These are phyloP conservation scores for Hydrangea macrophylla DNA, from an alignment of 148 eudicot species.

Conservation along the genomic window DNA sequence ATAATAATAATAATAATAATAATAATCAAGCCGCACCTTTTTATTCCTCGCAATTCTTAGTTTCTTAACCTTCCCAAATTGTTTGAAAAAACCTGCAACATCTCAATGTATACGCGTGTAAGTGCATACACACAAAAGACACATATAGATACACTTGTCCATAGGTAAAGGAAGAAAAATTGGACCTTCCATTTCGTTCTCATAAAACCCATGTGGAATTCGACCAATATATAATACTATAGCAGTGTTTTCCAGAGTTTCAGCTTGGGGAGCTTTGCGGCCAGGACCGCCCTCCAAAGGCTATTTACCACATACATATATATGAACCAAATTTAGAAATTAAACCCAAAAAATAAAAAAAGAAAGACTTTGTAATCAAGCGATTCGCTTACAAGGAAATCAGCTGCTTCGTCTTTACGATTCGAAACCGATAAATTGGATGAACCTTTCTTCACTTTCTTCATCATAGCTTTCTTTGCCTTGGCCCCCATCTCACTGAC, in stretches of 20 bases:
- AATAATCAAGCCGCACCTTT: constrained; percentile 60
- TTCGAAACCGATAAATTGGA: constrained; percentile 18
- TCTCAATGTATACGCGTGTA: no score
- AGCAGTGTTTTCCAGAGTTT: constrained; percentile 41
- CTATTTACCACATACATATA: constrained; percentile 21
- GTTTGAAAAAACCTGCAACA: constrained; percentile 75
- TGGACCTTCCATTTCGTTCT: constrained; percentile 85
- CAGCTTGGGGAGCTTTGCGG: constrained; percentile 33
- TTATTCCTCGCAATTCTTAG: constrained; percentile 62
- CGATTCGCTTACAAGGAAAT: constrained; percentile 53
- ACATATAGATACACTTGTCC: no score
- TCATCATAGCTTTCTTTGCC: constrained; percentile 37
- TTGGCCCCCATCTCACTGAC: constrained; percentile 39
- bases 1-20: neutral
- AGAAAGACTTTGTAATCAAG: neutral
- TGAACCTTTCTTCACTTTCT: constrained; percentile 41
- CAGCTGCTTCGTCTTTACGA: constrained; percentile 34
- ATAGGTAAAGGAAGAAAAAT: neutral
- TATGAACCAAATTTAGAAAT: neutral
- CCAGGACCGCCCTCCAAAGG: constrained; percentile 86
- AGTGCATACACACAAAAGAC: no score
- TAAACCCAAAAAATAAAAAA: neutral
- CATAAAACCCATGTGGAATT: constrained; percentile 93
- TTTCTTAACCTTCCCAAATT: constrained; percentile 74
- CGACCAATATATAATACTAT: constrained; percentile 77